These are phyloP conservation scores for Zychaea mexicana DNA, from an alignment of 371 early-diverging fungal genomes.

Conservation along the genomic window DNA sequence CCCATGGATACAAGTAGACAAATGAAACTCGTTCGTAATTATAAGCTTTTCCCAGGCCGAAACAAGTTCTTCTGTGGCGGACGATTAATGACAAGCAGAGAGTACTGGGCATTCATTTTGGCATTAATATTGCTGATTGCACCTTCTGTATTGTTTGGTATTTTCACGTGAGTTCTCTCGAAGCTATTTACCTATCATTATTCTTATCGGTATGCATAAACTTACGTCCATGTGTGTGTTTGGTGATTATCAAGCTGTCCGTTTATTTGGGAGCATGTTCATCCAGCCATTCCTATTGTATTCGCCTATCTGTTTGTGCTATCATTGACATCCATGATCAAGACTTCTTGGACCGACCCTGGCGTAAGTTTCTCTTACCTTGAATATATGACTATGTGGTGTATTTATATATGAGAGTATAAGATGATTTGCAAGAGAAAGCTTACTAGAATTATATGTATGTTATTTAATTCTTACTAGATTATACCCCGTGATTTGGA, in stretches of 20 bases:
- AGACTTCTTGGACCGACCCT: constrained; percentile 89
- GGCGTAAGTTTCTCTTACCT: constrained; percentile 57
- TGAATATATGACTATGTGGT: background rate
- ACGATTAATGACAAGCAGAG: constrained; percentile 70
- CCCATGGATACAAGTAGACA: background rate
- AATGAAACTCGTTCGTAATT: constrained; percentile 17
- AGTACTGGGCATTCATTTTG: constrained; percentile 67
- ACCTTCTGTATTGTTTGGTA: constrained; percentile 70
- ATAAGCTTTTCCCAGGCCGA: constrained; percentile 44
- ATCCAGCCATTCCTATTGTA: constrained; percentile 68
- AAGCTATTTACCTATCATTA: background rate
- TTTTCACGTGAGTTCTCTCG: constrained; percentile 49
- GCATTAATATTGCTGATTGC: constrained; percentile 66
- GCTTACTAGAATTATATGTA: too few relatives aligned
- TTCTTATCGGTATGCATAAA: background rate
- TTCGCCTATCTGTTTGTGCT: constrained; percentile 74
- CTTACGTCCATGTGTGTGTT: background rate
- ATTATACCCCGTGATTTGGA: constrained; percentile 13
- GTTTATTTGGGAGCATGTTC: constrained; percentile 68
- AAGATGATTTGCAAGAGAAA: too few relatives aligned
- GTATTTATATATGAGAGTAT: background rate
- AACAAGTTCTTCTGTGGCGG: constrained; percentile 70
- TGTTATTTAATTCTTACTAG: too few relatives aligned
- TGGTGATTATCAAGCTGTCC: constrained; percentile 46
- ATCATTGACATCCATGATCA: constrained; percentile 74